Evolutionary conservation across 1,139 yeast species (phyloP), one percentile per base, ranked within the genome.

Genomic region (Yamadazyma conglobata): DNA sequence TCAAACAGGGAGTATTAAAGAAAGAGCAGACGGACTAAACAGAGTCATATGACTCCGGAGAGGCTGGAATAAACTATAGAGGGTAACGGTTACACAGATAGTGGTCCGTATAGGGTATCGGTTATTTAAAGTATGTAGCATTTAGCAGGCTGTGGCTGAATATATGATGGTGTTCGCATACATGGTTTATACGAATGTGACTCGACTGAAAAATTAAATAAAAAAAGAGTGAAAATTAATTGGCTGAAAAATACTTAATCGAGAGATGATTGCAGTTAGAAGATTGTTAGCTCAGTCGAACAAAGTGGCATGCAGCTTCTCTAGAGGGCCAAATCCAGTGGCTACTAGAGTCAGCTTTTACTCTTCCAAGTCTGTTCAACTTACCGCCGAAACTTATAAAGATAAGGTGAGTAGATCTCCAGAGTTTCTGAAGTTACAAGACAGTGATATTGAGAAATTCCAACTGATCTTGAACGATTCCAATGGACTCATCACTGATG

Each of bases 301-400:
- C 15, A 10, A 10, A 9, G 16, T 18, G 10, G 15, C 10, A 6
- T 15, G 18, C n/a, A 24, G 13, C n/a, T n/a, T n/a, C n/a, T n/a
- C n/a, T n/a, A n/a, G n/a, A n/a, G n/a, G n/a, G n/a, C n/a, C n/a
- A 7, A 7, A 10, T 10, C 10, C 11, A 15, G 10, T 28, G 11
- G 27, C 27, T 15, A 8, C 18, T n/a, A 19, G 28, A n/a, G 24
- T 20, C 10, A 9, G 22, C 10, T 27, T 22, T 19, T 58, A 57
- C 37, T 50, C 70, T 10, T 55, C 68, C 11, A 67, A 67, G 34
- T 43, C 63, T 1, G 80, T 74, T 16, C 73, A 77, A 13, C 56
- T 79, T 19, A 82, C 91, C 1, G 70, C 80, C 3, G 85, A 79
- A 25, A 64, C 79, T 2, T 81, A 82, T 47, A 72, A 82, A 20